Evolutionary conservation across 2,329 filamentous ascomycete genomes (phyloP), one percentile per base, ranked within the genome.

Genomic region (Coniochaeta sp.): DNA sequence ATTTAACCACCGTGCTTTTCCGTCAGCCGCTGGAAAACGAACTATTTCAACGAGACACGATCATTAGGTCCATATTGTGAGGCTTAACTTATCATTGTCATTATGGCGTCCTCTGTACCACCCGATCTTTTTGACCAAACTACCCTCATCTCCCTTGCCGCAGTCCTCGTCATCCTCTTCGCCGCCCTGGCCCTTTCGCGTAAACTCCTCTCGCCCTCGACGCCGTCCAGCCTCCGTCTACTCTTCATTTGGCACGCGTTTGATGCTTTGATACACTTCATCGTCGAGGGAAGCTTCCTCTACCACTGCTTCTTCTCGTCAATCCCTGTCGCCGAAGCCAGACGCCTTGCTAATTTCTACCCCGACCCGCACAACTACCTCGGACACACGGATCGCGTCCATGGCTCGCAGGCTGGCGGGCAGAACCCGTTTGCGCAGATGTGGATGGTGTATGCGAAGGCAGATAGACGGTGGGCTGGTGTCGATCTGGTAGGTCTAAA

Each of bases 221-320:
- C 85, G 12, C 75, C 82, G 1, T 71, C 76, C 40, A 83, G 86
- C 58, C 80, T 81, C 60, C 91, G 92, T 63, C 77, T 90, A 71
- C 86, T 97, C 65, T 96, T 96, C 81, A 84, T 96, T 76, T 97
- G 93, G 93, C 93, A 97, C 77, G 83, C 90, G 40, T 96, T 96
- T 76, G 93, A 97, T 73, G 91, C 91, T 34, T 82, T 97, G 50
- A 93, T 93, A 69, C 95, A 99, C 78, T 86, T 96, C 74, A 80
- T 91, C 72, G 89, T 98, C 72, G 93, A 98, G 77, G 93, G 91
- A 59, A 89, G 86, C 69, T 98, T 91, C 75, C 85, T 97, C 26
- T 97, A 92, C 81, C 91, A 96, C 77, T 96, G 91, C 79, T 96
- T 98, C 82, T 93, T 92, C 81, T 79, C 77, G 11, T 80, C 74